Percentiles rank a stretch among this genome's conserved stretches.
These are phyloP conservation scores for Arthrobotrys megalospora DNA, from an alignment of 2,329 filamentous ascomycete genomes.

Conservation along the genomic window DNA sequence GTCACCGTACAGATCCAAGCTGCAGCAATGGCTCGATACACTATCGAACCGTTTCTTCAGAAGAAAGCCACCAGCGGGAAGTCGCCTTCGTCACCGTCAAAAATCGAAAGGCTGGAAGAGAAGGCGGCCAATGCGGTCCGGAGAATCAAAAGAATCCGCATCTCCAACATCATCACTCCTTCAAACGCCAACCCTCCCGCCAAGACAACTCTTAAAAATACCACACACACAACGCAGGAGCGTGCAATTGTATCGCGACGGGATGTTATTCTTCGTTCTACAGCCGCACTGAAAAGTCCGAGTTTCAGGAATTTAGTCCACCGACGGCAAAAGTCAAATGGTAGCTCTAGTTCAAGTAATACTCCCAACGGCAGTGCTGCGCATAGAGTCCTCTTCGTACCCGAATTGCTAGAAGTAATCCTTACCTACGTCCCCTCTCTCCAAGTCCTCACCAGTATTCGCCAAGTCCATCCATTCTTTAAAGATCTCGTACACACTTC, in stretches of 20 bases:
- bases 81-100: not conserved
- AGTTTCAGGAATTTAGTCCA: conserved; percentile 23
- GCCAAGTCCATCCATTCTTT: conserved; percentile 59
- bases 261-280: not conserved
- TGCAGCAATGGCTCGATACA: conserved; percentile 36
- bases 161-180: conserved; percentile 14
- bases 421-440: conserved; percentile 53
- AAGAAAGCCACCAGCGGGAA: not conserved
- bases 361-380: conserved; percentile 26
- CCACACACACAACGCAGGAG: conserved; percentile 32
- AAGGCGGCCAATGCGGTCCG: conserved; percentile 43
- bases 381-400: conserved; percentile 52
- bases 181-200: conserved; percentile 11
- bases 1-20: not conserved
- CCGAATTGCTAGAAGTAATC: conserved; percentile 52
- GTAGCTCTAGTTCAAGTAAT: not conserved
- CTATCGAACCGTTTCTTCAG: conserved; percentile 30
- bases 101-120: conserved; percentile 37
- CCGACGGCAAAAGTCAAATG: conserved; percentile 16
- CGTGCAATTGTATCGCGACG: not conserved
- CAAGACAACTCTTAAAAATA: conserved; percentile 33
- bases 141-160: conserved; percentile 44
- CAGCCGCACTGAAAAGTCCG: conserved; percentile 15
- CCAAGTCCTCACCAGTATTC: conserved; percentile 56
- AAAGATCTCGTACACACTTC: conserved; percentile 51